Percentiles rank a stretch among this genome's conserved stretches.
Evolutionary conservation across 2,329 filamentous ascomycete species (phyloP).

Genomic region (Fusarium buharicum): DNA sequence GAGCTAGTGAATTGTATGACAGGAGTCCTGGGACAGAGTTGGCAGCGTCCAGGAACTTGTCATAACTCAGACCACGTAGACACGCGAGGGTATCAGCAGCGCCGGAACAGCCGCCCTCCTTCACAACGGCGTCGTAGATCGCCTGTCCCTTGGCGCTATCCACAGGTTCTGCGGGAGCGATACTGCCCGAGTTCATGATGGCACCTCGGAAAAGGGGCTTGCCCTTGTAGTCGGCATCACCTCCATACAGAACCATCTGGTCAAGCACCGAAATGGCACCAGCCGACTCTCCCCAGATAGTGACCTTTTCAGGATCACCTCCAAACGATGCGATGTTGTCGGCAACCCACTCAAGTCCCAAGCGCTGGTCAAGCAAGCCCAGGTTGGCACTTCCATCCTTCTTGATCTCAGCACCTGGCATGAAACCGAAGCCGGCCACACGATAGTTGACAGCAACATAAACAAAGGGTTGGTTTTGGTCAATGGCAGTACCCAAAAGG

Average conservation of each 20-base stretch:
- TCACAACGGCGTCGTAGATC: slow-evolving; percentile 71
- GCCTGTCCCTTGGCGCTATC: slow-evolving; percentile 73
- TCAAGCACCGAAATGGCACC: slow-evolving; percentile 79
- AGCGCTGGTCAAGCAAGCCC: slow-evolving; percentile 77
- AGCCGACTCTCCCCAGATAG: slow-evolving; percentile 80
- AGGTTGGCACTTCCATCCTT: slow-evolving; percentile 75
- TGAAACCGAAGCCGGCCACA: slow-evolving; percentile 77
- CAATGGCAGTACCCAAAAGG: slow-evolving; percentile 58
- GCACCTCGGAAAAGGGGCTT: slow-evolving; percentile 78
- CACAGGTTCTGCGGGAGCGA: slow-evolving; percentile 70
- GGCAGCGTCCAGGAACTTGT: slow-evolving; percentile 70
- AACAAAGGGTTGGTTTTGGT: slow-evolving; percentile 66
- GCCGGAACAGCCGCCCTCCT: slow-evolving; percentile 68
- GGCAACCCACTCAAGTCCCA: slow-evolving; percentile 79
- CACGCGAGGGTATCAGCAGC: slow-evolving; percentile 70
- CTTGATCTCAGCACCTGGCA: slow-evolving; percentile 74
- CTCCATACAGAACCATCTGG: slow-evolving; percentile 79
- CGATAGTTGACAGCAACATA: slow-evolving; percentile 84
- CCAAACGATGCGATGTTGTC: slow-evolving; percentile 83
- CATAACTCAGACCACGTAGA: slow-evolving; percentile 69
- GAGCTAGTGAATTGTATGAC: slow-evolving; percentile 73
- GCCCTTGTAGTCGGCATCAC: slow-evolving; percentile 78
- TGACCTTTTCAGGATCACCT: slow-evolving; percentile 81
- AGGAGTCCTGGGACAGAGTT: slow-evolving; percentile 77
- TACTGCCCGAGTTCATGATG: slow-evolving; percentile 80